A percentile compares a stretch with the other conserved stretches of the same genome.
These are phyloP conservation scores for Rubroboletus pulcherrimus DNA, from an alignment of 768 basidiomycete genomes.

Conservation along the genomic window DNA sequence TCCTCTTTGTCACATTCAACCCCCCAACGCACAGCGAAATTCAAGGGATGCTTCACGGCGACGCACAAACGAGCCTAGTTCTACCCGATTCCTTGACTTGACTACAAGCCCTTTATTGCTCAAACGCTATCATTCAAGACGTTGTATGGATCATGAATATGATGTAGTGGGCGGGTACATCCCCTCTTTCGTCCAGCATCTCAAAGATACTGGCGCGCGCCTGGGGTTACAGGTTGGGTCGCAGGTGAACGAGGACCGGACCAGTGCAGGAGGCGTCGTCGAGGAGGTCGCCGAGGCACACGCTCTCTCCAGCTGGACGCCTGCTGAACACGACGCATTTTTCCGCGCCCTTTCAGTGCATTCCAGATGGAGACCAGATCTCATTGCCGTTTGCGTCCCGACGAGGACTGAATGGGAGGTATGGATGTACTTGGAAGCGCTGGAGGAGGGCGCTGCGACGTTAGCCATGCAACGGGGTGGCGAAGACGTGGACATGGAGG, in stretches of 20 bases:
- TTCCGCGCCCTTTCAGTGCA: slow-evolving; percentile 65
- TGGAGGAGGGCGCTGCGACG: slow-evolving; percentile 33
- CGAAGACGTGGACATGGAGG: slow-evolving; percentile 3
- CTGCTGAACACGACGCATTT: slow-evolving; percentile 63
- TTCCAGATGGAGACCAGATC: slow-evolving; percentile 73
- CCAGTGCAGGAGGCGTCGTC: neutral
- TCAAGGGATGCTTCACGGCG: slow-evolving; percentile 15
- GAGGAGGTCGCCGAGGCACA: neutral
- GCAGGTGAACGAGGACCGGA: neutral
- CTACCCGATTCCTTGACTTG: neutral
- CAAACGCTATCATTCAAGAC: neutral
- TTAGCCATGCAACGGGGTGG: slow-evolving; percentile 15
- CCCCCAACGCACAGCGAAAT: neutral
- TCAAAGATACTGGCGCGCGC: slow-evolving; percentile 23
- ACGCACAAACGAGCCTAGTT: neutral
- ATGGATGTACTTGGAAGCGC: slow-evolving; percentile 55
- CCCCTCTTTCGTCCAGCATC: slow-evolving; percentile 25
- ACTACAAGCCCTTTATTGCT: neutral
- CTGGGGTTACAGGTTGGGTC: slow-evolving; percentile 7
- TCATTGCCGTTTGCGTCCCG: slow-evolving; percentile 64
- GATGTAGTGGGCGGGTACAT: slow-evolving; percentile 22
- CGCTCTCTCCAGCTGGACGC: slow-evolving; percentile 47
- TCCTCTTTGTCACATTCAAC: neutral
- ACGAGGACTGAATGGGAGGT: slow-evolving; percentile 69
- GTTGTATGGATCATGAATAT: slow-evolving; percentile 11